Evolutionary conservation across 495 filamentous ascomycete genomes (phyloP).

Genomic region (Beverwykella pulmonaria): DNA sequence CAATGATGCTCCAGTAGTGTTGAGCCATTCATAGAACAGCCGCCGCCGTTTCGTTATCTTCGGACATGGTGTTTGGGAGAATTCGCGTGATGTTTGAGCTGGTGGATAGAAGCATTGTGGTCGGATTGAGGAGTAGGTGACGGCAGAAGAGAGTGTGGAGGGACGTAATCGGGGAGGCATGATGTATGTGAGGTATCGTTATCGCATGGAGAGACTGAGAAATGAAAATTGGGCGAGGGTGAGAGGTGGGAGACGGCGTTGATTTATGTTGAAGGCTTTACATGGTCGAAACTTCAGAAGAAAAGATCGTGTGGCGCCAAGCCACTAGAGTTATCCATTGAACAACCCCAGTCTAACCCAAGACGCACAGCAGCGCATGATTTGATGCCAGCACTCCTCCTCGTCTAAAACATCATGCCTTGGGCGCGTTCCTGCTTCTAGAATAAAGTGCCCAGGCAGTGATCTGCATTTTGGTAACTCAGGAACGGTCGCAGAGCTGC

Average conservation of each 20-base stretch:
- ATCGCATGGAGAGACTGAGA: slow-evolving; percentile 15
- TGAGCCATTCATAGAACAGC: slow-evolving; percentile 70
- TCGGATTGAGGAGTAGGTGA: slow-evolving; percentile 12
- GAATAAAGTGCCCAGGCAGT: slow-evolving; percentile 22
- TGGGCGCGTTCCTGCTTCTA: slow-evolving; percentile 30
- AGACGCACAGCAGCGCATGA: neutral
- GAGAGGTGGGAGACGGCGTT: slow-evolving; percentile 2
- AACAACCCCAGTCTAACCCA: neutral
- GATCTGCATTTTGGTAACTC: slow-evolving; percentile 5
- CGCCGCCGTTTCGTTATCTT: slow-evolving; percentile 54
- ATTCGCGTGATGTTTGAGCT: slow-evolving; percentile 42
- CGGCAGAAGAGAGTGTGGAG: slow-evolving; percentile 14
- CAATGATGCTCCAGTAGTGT: slow-evolving; percentile 58
- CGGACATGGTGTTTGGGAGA: slow-evolving; percentile 53
- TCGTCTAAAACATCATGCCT: slow-evolving; percentile 24
- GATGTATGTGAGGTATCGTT: neutral
- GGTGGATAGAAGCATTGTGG: slow-evolving; percentile 10
- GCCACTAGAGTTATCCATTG: neutral
- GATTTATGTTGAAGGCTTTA: neutral
- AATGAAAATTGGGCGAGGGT: slow-evolving; percentile 2
- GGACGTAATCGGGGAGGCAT: slow-evolving; percentile 38
- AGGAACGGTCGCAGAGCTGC: slow-evolving; percentile 21
- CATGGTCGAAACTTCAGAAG: neutral
- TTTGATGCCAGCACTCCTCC: neutral
- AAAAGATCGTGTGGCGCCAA: neutral